Evolutionary conservation across 2,329 filamentous ascomycete species (phyloP).

Genomic region (Saccharata proteae): DNA sequence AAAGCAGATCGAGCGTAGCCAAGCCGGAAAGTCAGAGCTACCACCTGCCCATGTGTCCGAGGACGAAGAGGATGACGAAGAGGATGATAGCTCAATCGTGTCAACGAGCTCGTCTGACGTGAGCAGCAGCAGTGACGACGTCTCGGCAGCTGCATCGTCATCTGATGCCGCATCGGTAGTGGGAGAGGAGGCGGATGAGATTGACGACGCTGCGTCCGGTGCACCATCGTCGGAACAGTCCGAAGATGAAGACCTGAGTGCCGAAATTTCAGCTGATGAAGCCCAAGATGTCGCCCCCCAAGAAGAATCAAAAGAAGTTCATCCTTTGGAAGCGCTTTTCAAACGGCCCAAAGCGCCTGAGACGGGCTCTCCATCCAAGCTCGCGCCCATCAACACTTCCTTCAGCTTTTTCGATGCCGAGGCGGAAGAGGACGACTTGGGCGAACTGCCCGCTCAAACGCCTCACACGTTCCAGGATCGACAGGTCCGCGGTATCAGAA

Average conservation of each 20-base stretch:
- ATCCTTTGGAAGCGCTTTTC: conserved; percentile 86
- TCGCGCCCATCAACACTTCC: conserved; percentile 37
- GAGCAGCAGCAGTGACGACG: conserved; percentile 9
- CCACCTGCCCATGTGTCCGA: conserved; percentile 4
- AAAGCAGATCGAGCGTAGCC: conserved; percentile 10
- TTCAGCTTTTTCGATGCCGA: conserved; percentile 66
- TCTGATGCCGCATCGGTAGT: conserved; percentile 14
- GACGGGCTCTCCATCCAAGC: conserved; percentile 26
- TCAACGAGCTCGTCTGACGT: conserved; percentile 23
- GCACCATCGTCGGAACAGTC: background rate
- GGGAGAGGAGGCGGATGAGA: conserved; percentile 8
- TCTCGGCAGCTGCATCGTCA: conserved; percentile 5
- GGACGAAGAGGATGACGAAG: conserved; percentile 5
- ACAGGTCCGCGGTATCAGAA: conserved; percentile 62
- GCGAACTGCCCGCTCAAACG: conserved; percentile 54
- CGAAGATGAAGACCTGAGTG: conserved; percentile 7
- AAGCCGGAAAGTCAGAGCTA: background rate
- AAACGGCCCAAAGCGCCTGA: conserved; percentile 47
- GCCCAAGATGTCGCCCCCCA: conserved; percentile 3
- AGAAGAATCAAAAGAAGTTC: conserved; percentile 40
- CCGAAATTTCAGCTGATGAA: conserved; percentile 1
- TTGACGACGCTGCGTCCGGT: conserved; percentile 8
- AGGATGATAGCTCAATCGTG: conserved; percentile 20
- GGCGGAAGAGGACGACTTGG: conserved; percentile 21
- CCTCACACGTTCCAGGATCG: conserved; percentile 73